Evolutionary conservation across 2,329 filamentous ascomycete genomes (phyloP).

Genomic region (Dactylonectria macrodidyma): DNA sequence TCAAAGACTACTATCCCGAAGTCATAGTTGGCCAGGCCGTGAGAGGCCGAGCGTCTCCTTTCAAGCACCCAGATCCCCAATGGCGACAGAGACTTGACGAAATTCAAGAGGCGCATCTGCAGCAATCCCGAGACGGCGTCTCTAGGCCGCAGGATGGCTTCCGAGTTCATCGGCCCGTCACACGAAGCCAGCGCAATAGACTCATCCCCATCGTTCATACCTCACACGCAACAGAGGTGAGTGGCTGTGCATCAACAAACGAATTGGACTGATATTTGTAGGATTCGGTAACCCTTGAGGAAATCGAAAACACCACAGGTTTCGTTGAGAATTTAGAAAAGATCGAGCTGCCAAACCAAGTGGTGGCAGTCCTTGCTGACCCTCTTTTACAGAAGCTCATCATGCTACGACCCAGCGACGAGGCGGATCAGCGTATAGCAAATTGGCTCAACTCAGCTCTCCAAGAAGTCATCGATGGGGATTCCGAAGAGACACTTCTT

Average conservation of each 20-base stretch:
- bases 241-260: slow-evolving; percentile 33
- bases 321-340: slow-evolving; percentile 83
- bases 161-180: slow-evolving; percentile 69
- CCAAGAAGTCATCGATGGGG: slow-evolving; percentile 68
- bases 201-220: slow-evolving; percentile 81
- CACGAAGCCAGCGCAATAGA: slow-evolving; percentile 50
- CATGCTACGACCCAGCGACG: slow-evolving; percentile 71
- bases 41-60: slow-evolving; percentile 72
- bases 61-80: slow-evolving; percentile 81
- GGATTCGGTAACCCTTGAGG: slow-evolving; percentile 79
- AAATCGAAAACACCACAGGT: slow-evolving; percentile 79
- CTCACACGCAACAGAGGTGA: slow-evolving; percentile 77
- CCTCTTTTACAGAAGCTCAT: slow-evolving; percentile 85
- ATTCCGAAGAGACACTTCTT: slow-evolving; percentile 63
- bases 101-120: slow-evolving; percentile 73
- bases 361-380: slow-evolving; percentile 83
- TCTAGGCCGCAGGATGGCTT: slow-evolving; percentile 66
- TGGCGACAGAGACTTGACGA: slow-evolving; percentile 79
- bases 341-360: slow-evolving; percentile 85
- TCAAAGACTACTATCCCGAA: slow-evolving; percentile 92
- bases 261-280: slow-evolving; percentile 47
- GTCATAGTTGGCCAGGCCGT: slow-evolving; percentile 83
- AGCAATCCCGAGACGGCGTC: slow-evolving; percentile 59
- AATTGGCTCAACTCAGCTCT: slow-evolving; percentile 73
- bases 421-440: slow-evolving; percentile 66